Conservation (phyloP, 495 filamentous ascomycete genomes). For the Usnea hakonensis region DNA sequence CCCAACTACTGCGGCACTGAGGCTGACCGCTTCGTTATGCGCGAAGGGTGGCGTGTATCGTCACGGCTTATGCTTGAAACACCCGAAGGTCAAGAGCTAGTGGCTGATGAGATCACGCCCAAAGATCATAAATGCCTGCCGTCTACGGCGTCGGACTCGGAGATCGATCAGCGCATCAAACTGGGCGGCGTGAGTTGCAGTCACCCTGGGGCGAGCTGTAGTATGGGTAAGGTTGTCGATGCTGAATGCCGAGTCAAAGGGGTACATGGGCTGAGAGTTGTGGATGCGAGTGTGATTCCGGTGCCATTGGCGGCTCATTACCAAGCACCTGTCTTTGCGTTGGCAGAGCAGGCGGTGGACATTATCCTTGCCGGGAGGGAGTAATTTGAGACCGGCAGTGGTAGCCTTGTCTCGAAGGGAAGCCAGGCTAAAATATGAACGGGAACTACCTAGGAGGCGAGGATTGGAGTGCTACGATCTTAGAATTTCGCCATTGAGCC, state of each 20-base stretch:
- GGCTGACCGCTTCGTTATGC: constrained; percentile 6
- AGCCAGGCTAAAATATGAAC: no score
- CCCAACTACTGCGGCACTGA: constrained; percentile 37
- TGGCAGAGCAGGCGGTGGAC: constrained; percentile 25
- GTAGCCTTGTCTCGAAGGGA: no score
- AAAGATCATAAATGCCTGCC: not conserved
- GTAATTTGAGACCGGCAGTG: no score
- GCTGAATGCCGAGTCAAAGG: constrained; percentile 19
- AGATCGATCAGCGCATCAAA: not conserved
- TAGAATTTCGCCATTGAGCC: no score
- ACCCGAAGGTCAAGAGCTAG: not conserved
- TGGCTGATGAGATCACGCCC: constrained; percentile 1
- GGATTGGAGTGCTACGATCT: no score
- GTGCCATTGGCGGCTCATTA: constrained; percentile 19
- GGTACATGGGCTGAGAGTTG: constrained; percentile 21
- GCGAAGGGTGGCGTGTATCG: not conserved
- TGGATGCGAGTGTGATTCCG: constrained; percentile 27
- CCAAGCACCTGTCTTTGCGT: constrained; percentile 22
- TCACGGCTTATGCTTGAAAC: not conserved
- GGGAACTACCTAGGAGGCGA: no score
- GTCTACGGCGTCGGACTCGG: not conserved
- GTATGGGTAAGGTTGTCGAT: constrained; percentile 25
- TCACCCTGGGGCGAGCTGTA: not conserved
- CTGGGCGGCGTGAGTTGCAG: not conserved
- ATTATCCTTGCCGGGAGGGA: constrained; percentile 6